Conservation (phyloP, 148 eudicot genomes). For the Camellia sinensis region DNA sequence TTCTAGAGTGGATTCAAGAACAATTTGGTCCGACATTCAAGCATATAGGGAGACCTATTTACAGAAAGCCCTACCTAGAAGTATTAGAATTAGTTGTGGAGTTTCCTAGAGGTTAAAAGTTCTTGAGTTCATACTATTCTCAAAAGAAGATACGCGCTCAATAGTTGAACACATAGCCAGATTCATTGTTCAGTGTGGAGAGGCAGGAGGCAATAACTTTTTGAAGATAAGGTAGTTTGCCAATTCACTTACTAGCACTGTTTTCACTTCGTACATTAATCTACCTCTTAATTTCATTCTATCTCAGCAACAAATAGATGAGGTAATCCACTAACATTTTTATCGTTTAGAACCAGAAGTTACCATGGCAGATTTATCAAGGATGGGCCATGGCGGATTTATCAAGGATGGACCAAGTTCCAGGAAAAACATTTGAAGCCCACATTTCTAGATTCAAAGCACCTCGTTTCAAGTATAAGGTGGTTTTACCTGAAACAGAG, state of each 20-base stretch:
- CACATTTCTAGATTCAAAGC: not conserved
- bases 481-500: not conserved
- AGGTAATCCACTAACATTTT: too few species aligned
- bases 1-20: too few species aligned
- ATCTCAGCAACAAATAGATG: too few species aligned
- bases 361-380: not conserved
- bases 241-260: too few species aligned
- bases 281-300: too few species aligned
- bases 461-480: not conserved
- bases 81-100: not conserved
- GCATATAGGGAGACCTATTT: not conserved
- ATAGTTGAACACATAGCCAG: not conserved
- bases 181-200: not conserved
- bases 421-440: not conserved
- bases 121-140: not conserved
- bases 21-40: not conserved
- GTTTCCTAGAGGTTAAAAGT: not conserved
- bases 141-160: not conserved
- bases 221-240: not conserved
- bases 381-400: not conserved
- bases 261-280: too few species aligned
- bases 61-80: not conserved
- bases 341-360: not conserved
- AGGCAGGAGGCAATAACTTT: not conserved
- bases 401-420: not conserved